Conservation (phyloP, 441 rosid genomes). For the Arabidopsis lyrata region DNA sequence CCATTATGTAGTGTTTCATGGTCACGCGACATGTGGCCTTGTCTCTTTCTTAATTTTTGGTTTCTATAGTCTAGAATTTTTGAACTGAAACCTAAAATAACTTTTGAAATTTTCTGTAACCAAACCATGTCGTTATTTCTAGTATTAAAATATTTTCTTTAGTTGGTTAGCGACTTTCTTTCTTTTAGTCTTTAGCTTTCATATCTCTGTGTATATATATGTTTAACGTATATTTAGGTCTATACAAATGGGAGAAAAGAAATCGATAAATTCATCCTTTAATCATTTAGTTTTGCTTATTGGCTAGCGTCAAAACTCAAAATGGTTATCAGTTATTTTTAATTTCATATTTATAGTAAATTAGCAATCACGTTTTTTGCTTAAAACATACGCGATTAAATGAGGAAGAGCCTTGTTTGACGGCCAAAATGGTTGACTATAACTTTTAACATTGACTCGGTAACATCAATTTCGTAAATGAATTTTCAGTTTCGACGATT, state of each 20-base stretch:
- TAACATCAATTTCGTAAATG: conserved; percentile 16
- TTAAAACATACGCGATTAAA: neutral
- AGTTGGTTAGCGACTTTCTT: neutral
- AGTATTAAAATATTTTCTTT: neutral
- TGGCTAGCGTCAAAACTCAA: neutral
- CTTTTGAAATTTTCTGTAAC: neutral
- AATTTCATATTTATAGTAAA: conserved; percentile 12
- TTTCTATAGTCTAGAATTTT: neutral
- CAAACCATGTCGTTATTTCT: neutral
- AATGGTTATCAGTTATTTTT: neutral
- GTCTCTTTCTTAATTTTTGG: conserved; percentile 2
- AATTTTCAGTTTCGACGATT: conserved; percentile 5
- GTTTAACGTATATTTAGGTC: neutral
- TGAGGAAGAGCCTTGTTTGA: conserved; percentile 21
- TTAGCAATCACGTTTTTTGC: neutral
- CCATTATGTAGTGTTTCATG: conserved; percentile 16
- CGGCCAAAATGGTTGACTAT: conserved; percentile 22
- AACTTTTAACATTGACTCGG: conserved; percentile 16
- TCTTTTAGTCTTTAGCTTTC: neutral
- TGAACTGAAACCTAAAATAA: conserved; percentile 11
- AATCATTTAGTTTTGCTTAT: conserved; percentile 8
- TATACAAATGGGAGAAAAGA: neutral
- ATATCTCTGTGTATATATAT: neutral
- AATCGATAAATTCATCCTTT: neutral
- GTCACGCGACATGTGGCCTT: conserved; percentile 29